Evolutionary conservation across 768 basidiomycete genomes (phyloP), one percentile per base, ranked within the genome.

Genomic region (Amanita jacksonii): DNA sequence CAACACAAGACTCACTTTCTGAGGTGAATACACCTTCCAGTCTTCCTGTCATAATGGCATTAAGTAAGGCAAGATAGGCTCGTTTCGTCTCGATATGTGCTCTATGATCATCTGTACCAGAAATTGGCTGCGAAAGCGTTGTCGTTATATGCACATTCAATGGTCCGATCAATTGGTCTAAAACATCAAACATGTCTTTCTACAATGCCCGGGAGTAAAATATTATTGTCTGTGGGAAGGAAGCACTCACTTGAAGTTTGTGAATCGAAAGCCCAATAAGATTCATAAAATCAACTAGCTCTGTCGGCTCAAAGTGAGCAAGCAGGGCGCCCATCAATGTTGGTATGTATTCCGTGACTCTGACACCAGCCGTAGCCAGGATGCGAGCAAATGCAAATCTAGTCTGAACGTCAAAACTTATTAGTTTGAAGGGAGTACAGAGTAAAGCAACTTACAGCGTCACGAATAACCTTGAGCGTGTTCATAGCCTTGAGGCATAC

Each of bases 331-430:
- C 72, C 79, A 97, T 97, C 36, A 99, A 71, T 18, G 82, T 70
- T 2, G 93, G 90, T 33, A 98, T 91, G 50, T 82, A 81, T 51
- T 84, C 80, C 0, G 91, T 86, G 41, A 94, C 82, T 28, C 77
- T 80, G 5, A 85, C 79, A 9, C 93, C 93, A 16, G 91, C 83
- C 1, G 88, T 87, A 12, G 84, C 88, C 49, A 98, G 73, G 48
- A 98, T 85, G 32, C 93, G 81, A 24, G 92, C 83, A 62, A 98
- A 98, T 1, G 94, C 86, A 52, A 86, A 87, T 9, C 96, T 81
- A 23, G 89, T 84, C 94, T 98, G 46, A 8, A 24, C 27, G 23
- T 0, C n/a, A 30, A 9, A 15, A 5, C 20, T 36, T 18, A 44
- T 37, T 33, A 34, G n/a, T 20, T 31, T 4, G 20, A 9, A 23